phyloP scores from a whole-genome alignment of 176 grass and related monocot genomes.

The Olyra latifolia region DNA sequence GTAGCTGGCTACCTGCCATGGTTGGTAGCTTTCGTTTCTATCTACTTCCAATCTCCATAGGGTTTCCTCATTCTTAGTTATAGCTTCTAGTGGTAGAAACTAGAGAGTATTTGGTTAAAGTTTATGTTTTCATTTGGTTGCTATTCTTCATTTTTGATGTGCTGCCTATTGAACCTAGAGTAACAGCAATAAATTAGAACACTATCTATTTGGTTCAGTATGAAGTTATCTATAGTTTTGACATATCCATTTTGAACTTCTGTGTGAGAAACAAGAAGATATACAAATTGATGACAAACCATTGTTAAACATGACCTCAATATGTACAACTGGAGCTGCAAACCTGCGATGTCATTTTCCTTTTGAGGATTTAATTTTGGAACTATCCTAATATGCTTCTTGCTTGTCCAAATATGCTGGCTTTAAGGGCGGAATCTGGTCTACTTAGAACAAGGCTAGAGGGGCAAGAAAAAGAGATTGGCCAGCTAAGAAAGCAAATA shows the following conservation, averaged over 20 bases:
- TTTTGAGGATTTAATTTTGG: neutral
- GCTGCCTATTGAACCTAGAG: neutral
- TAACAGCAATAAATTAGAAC: neutral
- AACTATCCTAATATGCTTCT: constrained; percentile 36
- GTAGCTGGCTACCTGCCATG: constrained; percentile 46
- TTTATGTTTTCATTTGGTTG: neutral
- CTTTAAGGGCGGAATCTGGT: constrained; percentile 89
- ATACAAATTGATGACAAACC: neutral
- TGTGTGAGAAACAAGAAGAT: neutral
- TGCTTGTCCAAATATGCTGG: constrained; percentile 29
- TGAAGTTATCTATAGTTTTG: neutral
- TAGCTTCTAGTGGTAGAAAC: neutral
- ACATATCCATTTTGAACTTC: neutral
- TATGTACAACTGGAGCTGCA: neutral
- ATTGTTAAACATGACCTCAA: neutral
- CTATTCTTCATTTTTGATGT: neutral
- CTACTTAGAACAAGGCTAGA: constrained; percentile 84
- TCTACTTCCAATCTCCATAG: neutral
- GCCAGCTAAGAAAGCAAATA: constrained; percentile 68
- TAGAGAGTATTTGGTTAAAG: neutral
- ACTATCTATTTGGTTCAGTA: neutral
- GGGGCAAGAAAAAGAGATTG: constrained; percentile 86
- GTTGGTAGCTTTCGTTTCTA: neutral
- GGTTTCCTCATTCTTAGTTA: neutral
- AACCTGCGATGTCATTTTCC: neutral